These are phyloP conservation scores for Septoria linicola DNA, from an alignment of 2,329 filamentous ascomycete species.

Conservation along the genomic window DNA sequence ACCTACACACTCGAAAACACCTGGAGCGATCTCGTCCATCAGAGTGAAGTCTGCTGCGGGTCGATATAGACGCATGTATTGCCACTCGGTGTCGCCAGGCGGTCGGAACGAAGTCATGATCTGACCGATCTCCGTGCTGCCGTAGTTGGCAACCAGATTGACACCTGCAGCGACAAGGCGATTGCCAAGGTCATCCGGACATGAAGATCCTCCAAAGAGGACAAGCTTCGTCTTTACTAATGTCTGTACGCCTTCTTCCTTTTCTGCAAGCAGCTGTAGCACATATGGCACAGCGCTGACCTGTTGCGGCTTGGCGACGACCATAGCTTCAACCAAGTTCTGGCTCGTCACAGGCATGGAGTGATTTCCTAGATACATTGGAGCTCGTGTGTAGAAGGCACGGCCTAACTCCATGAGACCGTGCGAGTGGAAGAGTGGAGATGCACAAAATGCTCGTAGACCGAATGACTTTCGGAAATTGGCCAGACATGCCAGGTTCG, in stretches of 20 bases:
- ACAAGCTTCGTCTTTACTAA: slow-evolving; percentile 34
- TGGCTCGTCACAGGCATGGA: slow-evolving; percentile 53
- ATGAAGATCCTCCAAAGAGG: slow-evolving; percentile 37
- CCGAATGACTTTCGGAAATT: slow-evolving; percentile 51
- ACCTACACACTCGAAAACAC: slow-evolving; percentile 46
- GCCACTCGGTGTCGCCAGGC: slow-evolving; percentile 57
- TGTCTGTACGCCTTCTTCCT: slow-evolving; percentile 48
- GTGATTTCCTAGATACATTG: slow-evolving; percentile 56
- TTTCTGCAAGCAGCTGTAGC: slow-evolving; percentile 62
- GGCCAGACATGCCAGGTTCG: slow-evolving; percentile 52
- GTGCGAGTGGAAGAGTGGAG: slow-evolving; percentile 61
- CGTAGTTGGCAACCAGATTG: slow-evolving; percentile 39
- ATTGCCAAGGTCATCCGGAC: slow-evolving; percentile 39
- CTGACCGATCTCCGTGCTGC: slow-evolving; percentile 60
- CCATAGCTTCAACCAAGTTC: slow-evolving; percentile 34
- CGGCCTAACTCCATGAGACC: slow-evolving; percentile 57
- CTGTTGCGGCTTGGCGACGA: slow-evolving; percentile 48
- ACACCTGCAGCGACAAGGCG: slow-evolving; percentile 36
- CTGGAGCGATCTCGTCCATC: slow-evolving; percentile 39
- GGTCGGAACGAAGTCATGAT: slow-evolving; percentile 61
- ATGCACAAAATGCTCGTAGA: slow-evolving; percentile 54
- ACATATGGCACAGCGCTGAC: slow-evolving; percentile 62
- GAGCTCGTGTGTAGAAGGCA: slow-evolving; percentile 52
- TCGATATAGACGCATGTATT: slow-evolving; percentile 51
- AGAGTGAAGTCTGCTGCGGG: slow-evolving; percentile 32